These are phyloP conservation scores for Tuber brumale DNA, from an alignment of 495 filamentous ascomycete species.

Conservation along the genomic window DNA sequence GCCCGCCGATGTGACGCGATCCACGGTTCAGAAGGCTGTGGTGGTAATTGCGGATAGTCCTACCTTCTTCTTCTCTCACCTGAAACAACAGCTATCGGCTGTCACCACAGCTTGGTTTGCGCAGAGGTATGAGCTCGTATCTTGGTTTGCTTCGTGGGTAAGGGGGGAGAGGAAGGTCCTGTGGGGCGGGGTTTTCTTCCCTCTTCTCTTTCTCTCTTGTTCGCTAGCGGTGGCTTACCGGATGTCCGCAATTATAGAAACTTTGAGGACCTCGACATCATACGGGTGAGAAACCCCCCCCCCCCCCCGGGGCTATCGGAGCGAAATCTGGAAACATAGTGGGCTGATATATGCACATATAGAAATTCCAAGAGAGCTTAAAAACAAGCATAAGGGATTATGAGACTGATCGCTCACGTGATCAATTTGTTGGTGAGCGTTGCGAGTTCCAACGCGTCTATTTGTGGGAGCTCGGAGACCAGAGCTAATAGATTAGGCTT, in stretches of 20 bases:
- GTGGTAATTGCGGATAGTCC: slow-evolving; percentile 91
- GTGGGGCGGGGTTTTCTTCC: not conserved
- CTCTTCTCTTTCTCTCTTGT: not conserved
- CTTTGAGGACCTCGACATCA: slow-evolving; percentile 65
- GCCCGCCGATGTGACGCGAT: slow-evolving; percentile 83
- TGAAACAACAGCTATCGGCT: slow-evolving; percentile 59
- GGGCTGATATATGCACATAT: slow-evolving; percentile 39
- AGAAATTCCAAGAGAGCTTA: slow-evolving; percentile 88
- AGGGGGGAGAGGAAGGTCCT: not conserved
- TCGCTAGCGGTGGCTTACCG: slow-evolving; percentile 31
- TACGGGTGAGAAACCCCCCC: slow-evolving; percentile 49
- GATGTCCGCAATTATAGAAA: slow-evolving; percentile 47
- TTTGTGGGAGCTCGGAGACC: slow-evolving; percentile 18
- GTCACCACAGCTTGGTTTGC: slow-evolving; percentile 96
- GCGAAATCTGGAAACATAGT: slow-evolving; percentile 3
- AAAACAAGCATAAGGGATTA: slow-evolving; percentile 58
- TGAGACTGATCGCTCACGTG: slow-evolving; percentile 57
- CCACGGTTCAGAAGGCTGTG: slow-evolving; percentile 97
- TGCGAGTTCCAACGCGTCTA: not conserved
- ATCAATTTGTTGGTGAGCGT: slow-evolving; percentile 73
- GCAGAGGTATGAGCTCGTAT: slow-evolving; percentile 64
- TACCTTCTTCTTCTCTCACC: slow-evolving; percentile 46
- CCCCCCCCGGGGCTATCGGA: slow-evolving; percentile 1
- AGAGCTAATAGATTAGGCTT: slow-evolving; percentile 50
- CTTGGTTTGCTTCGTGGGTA: not conserved